These are phyloP conservation scores for Handroanthus guayacan DNA, from an alignment of 257 asterid genomes.

Conservation along the genomic window DNA sequence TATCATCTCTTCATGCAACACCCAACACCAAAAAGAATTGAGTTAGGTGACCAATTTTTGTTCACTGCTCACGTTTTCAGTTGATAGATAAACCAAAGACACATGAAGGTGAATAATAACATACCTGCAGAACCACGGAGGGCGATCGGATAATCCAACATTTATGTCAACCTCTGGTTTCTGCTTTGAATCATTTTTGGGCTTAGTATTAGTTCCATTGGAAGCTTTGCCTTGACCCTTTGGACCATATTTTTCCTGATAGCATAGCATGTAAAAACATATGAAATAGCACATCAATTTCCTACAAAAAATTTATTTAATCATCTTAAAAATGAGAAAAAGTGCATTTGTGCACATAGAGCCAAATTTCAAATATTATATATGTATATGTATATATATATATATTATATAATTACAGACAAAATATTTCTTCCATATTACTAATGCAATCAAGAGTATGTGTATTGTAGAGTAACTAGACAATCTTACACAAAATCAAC, in stretches of 20 bases:
- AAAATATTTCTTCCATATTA: background rate
- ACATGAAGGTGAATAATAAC: conserved; percentile 25
- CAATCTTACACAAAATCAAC: background rate
- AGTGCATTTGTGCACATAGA: background rate
- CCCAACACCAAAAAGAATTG: background rate
- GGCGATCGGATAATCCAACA: conserved; percentile 83
- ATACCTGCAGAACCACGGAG: conserved; percentile 98
- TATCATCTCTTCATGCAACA: background rate
- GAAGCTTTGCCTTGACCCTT: conserved; percentile 74
- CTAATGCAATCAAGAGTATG: background rate
- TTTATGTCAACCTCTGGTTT: conserved; percentile 81
- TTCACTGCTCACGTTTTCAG: background rate
- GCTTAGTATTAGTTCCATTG: conserved; percentile 59
- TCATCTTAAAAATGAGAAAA: background rate
- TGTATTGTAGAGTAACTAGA: background rate
- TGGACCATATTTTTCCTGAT: conserved; percentile 97
- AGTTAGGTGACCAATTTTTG: background rate
- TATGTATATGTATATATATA: no score
- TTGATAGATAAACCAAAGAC: conserved; percentile 29
- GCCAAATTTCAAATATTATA: background rate
- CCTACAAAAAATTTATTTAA: background rate
- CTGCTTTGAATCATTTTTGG: conserved; percentile 59
- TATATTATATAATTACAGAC: no score
- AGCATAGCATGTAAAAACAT: background rate
- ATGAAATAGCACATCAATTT: conserved; percentile 12